Evolutionary conservation across 108 stramenopile species (phyloP).

Genomic region (Schizochytrium sp.): DNA sequence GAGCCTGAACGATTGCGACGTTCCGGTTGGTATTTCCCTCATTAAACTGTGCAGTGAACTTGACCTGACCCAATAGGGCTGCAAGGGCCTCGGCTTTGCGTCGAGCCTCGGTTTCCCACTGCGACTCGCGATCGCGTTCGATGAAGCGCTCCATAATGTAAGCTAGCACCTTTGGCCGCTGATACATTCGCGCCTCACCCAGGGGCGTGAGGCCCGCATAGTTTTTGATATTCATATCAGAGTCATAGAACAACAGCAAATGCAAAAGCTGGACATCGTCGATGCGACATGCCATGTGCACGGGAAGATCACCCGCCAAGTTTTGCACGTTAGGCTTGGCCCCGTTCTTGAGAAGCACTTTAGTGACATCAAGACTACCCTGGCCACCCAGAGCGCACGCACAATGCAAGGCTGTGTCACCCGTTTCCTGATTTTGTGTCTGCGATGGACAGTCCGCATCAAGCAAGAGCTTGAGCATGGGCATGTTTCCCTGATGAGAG

Average conservation of each 20-base stretch:
- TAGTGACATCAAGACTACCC: background rate
- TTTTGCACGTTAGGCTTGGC: background rate
- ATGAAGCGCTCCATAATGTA: background rate
- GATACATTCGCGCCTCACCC: background rate
- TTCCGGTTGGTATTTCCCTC: background rate
- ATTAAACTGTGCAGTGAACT: background rate
- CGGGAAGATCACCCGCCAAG: background rate
- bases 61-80: background rate
- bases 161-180: background rate
- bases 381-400: background rate
- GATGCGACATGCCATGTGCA: background rate
- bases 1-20: background rate
- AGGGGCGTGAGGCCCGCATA: background rate
- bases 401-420: background rate
- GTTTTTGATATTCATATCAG: background rate
- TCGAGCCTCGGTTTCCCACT: background rate
- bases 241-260: background rate
- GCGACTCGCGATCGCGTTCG: background rate
- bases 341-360: background rate
- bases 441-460: background rate
- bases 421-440: background rate
- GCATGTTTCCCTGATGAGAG: background rate
- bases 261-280: background rate
- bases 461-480: background rate
- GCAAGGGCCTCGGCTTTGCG: background rate